phyloP scores from a whole-genome alignment of 345 rosid genomes.

The Fremontodendron californicum region DNA sequence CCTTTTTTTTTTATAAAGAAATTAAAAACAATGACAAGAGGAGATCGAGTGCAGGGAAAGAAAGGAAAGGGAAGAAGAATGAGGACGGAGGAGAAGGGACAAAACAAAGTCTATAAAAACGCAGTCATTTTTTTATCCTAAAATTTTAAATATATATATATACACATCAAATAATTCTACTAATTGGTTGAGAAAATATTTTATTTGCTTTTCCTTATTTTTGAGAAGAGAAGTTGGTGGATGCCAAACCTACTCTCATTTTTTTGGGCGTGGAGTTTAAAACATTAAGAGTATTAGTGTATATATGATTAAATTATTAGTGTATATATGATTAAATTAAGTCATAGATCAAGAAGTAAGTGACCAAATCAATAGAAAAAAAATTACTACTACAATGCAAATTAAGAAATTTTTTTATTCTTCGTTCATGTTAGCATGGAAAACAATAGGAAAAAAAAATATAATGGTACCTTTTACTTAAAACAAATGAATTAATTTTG shows the following conservation, averaged over 20 bases:
- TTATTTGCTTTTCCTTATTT: neutral
- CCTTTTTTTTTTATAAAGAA: neutral
- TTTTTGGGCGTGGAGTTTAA: neutral
- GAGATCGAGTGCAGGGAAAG: conserved; percentile 16
- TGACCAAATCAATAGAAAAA: neutral
- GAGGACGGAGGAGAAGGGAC: neutral
- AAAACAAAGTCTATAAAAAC: conserved; percentile 13
- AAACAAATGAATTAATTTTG: neutral
- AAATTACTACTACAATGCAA: neutral
- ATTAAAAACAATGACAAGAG: neutral
- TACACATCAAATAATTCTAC: neutral
- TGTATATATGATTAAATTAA: neutral
- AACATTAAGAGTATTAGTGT: neutral
- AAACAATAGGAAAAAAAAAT: no score
- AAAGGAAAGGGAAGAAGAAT: neutral
- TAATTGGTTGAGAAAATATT: neutral
- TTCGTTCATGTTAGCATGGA: no score
- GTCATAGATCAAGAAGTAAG: neutral
- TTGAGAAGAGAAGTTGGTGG: neutral
- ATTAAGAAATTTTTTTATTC: no score
- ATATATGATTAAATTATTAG: neutral
- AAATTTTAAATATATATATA: conserved; percentile 20
- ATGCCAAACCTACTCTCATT: conserved; percentile 1
- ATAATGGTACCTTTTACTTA: no score
- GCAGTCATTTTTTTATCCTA: conserved; percentile 16